Evolutionary conservation across 352 stramenopile species (phyloP), one percentile per base, ranked within the genome.

Genomic region (Globisporangium radiosum): DNA sequence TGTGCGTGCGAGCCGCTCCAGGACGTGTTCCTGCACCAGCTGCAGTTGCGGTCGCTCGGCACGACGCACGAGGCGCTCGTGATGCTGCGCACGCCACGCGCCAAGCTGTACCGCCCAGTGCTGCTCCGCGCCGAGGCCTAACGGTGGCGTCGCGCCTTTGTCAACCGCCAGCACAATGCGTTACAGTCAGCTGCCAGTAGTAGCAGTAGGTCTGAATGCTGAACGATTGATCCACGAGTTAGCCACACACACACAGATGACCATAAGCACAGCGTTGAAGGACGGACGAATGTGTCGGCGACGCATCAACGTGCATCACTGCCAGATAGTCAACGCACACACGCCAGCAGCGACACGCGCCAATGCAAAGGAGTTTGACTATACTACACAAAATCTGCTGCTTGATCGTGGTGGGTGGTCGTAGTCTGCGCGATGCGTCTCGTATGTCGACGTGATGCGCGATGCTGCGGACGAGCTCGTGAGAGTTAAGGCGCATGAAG

Each of bases 1-100:
- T 84, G 85, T 59, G 69, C 69, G 19, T 90, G 79, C 56, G 78
- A 89, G 39, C 49, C 64, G 14, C 67, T 93, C 5, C 77, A 93
- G 58, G 72, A 73, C 13, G 63, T 90, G 13, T 80, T 83, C n/a
- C n/a, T 86, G 9, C 48, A 57, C 8, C 68, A 57, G 7, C 42
- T 52, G 44, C 10, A 45, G 39, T 25, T 55, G 47, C 43, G 25
- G 11, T 51, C 45, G 33, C 25, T 33, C 25, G 49, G 39, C 11
- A 56, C 50, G 39, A 33, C 47, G 25, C 40, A n/a, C n/a, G 40
- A 66, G 7, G 66, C 64, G 42, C 60, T 90, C 25, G 80, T 76
- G 51, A 70, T 92, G 63, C 64, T 79, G 39, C 73, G 73, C 52
- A 77, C 71, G 2, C 67, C 76, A 0, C 65, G 69, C 33, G 72